Conservation (phyloP, 495 filamentous ascomycete genomes). For the Xylaria curta region DNA sequence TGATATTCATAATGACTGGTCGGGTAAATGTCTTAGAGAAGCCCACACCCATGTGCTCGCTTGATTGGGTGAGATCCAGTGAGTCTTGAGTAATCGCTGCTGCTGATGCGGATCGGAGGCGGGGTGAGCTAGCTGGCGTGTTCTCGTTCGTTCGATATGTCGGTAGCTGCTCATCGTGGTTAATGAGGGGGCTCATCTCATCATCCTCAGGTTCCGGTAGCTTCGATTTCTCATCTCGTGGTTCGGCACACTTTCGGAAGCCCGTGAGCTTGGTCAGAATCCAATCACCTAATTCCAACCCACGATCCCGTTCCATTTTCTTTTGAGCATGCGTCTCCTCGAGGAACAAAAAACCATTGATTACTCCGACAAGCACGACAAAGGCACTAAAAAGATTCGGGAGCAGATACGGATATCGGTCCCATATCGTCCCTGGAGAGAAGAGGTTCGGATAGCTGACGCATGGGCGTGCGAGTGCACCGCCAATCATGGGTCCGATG, state of each 20-base stretch:
- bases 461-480: constrained; percentile 85
- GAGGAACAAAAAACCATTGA: constrained; percentile 85
- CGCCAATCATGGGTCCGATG: constrained; percentile 88
- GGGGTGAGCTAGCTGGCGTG: constrained; percentile 57
- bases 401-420: constrained; percentile 86
- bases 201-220: constrained; percentile 51
- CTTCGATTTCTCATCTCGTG: constrained; percentile 36
- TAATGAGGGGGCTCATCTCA: constrained; percentile 54
- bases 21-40: constrained; percentile 66
- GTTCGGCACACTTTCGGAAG: constrained; percentile 38
- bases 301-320: constrained; percentile 75
- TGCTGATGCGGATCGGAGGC: constrained; percentile 43
- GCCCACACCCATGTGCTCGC: constrained; percentile 32
- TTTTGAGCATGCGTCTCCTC: constrained; percentile 93
- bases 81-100: constrained; percentile 37
- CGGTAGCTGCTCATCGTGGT: constrained; percentile 61
- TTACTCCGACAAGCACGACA: constrained; percentile 77
- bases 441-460: constrained; percentile 81
- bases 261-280: constrained; percentile 61
- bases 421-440: constrained; percentile 74
- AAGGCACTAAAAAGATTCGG: constrained; percentile 90
- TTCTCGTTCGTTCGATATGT: constrained; percentile 70
- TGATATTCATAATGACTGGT: constrained; percentile 82
- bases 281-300: constrained; percentile 78
- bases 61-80: constrained; percentile 36